phyloP scores from a whole-genome alignment of 495 filamentous ascomycete species.

The Hypoxylon crocopeplum region DNA sequence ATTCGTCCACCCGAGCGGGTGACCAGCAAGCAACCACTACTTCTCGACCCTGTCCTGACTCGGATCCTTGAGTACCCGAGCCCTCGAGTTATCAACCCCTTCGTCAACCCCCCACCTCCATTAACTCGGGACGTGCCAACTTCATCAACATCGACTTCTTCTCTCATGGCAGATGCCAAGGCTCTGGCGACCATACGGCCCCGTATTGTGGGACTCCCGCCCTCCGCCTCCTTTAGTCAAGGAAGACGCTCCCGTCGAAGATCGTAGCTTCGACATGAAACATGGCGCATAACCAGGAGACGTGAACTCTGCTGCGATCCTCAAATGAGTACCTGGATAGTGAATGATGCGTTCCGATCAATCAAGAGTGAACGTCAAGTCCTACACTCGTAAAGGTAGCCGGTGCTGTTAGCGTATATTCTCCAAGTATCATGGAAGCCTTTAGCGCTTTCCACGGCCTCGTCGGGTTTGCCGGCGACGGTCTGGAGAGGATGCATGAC shows the following conservation, averaged over 20 bases:
- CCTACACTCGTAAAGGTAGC: slow-evolving; percentile 27
- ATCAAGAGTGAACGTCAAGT: slow-evolving; percentile 24
- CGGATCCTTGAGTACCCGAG: slow-evolving; percentile 9
- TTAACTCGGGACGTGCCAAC: slow-evolving; percentile 9
- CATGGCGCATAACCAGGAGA: slow-evolving; percentile 20
- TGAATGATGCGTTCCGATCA: slow-evolving; percentile 17
- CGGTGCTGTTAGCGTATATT: slow-evolving; percentile 23
- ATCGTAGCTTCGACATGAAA: slow-evolving; percentile 21
- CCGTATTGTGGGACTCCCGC: slow-evolving; percentile 14
- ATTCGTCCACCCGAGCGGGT: slow-evolving; percentile 3
- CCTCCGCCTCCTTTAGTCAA: slow-evolving; percentile 14
- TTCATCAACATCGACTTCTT: slow-evolving; percentile 12
- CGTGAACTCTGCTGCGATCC: slow-evolving; percentile 15
- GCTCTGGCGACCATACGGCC: slow-evolving; percentile 13
- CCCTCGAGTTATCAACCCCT: slow-evolving; percentile 5
- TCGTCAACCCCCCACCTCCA: slow-evolving; percentile 12
- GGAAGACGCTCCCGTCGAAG: slow-evolving; percentile 16
- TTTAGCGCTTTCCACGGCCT: slow-evolving; percentile 14
- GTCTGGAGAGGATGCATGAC: slow-evolving; percentile 28
- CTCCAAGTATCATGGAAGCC: background rate
- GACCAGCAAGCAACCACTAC: slow-evolving; percentile 21
- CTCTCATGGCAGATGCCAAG: slow-evolving; percentile 3
- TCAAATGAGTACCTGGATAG: slow-evolving; percentile 27
- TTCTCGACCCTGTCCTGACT: slow-evolving; percentile 19
- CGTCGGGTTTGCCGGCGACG: slow-evolving; percentile 14